Conservation (phyloP, 495 filamentous ascomycete species). For the Penicillium cataractarum region DNA sequence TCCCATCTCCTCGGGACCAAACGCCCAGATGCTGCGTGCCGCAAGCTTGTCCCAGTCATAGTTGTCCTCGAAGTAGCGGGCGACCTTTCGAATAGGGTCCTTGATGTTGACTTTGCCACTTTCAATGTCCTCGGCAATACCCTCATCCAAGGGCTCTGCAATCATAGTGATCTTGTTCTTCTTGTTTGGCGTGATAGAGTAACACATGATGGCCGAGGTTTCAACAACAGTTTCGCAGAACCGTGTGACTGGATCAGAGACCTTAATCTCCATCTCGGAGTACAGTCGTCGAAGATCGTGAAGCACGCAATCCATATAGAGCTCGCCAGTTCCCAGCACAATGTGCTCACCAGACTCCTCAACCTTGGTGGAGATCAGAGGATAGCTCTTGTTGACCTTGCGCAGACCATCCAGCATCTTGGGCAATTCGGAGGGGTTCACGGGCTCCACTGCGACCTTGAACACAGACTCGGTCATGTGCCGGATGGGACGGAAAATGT, state of each 20-base stretch:
- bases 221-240: slow-evolving; percentile 99
- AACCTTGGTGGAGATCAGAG: slow-evolving; percentile 92
- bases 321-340: slow-evolving; percentile 89
- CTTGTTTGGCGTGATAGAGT: slow-evolving; percentile 96
- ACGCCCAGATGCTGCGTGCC: slow-evolving; percentile 95
- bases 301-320: slow-evolving; percentile 99
- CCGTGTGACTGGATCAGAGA: slow-evolving; percentile 94
- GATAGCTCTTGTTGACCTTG: slow-evolving; percentile 97
- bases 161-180: slow-evolving; percentile 99
- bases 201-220: slow-evolving; percentile 96
- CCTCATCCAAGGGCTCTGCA: slow-evolving; percentile 90
- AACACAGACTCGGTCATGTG: slow-evolving; percentile 98
- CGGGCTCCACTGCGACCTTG: slow-evolving; percentile 96
- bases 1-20: slow-evolving; percentile 92
- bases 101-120: slow-evolving; percentile 86
- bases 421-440: slow-evolving; percentile 97
- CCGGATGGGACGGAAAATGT: slow-evolving; percentile 89
- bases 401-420: slow-evolving; percentile 98
- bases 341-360: slow-evolving; percentile 99
- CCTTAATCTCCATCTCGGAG: slow-evolving; percentile 99
- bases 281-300: slow-evolving; percentile 92
- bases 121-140: slow-evolving; percentile 95
- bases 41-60: slow-evolving; percentile 97
- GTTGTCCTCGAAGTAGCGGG: slow-evolving; percentile 95
- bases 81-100: slow-evolving; percentile 89